phyloP scores from a whole-genome alignment of 1,284 basidiomycete species.

The Sparassis latifolia region DNA sequence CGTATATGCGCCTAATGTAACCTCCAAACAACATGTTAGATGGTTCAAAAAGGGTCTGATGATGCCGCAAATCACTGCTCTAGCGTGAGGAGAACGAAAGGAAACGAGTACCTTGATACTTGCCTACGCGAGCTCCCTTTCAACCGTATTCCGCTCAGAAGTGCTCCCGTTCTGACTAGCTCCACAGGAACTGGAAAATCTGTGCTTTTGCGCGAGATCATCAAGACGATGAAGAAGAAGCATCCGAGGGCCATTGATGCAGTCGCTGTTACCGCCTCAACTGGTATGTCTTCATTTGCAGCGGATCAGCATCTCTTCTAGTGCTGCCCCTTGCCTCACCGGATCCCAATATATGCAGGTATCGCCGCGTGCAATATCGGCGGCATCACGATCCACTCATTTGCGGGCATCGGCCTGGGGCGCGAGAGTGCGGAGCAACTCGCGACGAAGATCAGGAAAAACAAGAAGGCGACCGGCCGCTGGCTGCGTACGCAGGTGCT shows the following conservation, averaged over 20 bases:
- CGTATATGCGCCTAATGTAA: not conserved
- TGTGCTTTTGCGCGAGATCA: slow-evolving; percentile 84
- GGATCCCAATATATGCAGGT: slow-evolving; percentile 32
- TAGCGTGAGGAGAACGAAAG: too few relatives aligned
- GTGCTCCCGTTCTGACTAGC: too few relatives aligned
- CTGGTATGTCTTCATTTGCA: slow-evolving; percentile 37
- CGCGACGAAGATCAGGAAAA: slow-evolving; percentile 57
- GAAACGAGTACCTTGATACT: too few relatives aligned
- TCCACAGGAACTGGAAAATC: slow-evolving; percentile 84
- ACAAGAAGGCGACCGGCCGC: slow-evolving; percentile 57
- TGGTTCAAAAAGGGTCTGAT: not conserved
- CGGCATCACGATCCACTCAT: slow-evolving; percentile 86
- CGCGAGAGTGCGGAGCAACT: slow-evolving; percentile 53
- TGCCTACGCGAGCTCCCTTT: too few relatives aligned
- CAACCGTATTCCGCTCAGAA: too few relatives aligned
- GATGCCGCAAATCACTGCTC: too few relatives aligned
- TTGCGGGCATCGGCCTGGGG: slow-evolving; percentile 83
- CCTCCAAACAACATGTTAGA: not conserved
- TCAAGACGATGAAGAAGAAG: slow-evolving; percentile 51
- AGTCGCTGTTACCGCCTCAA: slow-evolving; percentile 86
- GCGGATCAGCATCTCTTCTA: slow-evolving; percentile 6
- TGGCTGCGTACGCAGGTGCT: slow-evolving; percentile 77
- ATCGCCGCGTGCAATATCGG: slow-evolving; percentile 92
- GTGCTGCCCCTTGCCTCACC: not conserved
- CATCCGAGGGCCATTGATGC: slow-evolving; percentile 40